Base-by-base conservation (phyloP, 148 eudicot species). In the Dianthus caryophyllus region DNA sequence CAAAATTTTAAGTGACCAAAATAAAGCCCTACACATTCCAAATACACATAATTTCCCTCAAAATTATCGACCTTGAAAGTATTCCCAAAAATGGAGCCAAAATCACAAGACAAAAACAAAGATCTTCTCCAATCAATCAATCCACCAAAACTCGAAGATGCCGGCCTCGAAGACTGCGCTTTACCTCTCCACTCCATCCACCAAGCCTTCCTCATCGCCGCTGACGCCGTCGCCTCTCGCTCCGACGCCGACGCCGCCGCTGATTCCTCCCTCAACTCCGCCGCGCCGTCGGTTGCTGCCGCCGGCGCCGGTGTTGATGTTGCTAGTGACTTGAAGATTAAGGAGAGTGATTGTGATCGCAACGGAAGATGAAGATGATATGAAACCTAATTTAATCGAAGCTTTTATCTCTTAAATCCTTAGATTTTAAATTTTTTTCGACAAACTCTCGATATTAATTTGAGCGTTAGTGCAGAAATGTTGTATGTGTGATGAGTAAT, bases 141-240 rank as follows among this genome's bases (percentile, higher is more conserved):
- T 0, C 95, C 98, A 22, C 98, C 98, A n/a, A 75, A 78, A 1
- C 75, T 83, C 43, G 96, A 89, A 70, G 95, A 93, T 54, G 95
- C 98, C 30, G 96, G 96, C 69, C 90, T 93, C 44, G 96, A 93
- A 71, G 91, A 89, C 79, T 89, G 96, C 58, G 91, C 95, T 0
- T 81, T 89, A 0, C 90, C 98, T 0, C 89, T 89, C 2, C 88
- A 84, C 26, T 81, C 85, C 17, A 87, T 87, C 81, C 80, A 79
- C 9, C 82, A 82, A 66, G 97, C 97, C 47, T 90, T 90, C 64
- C 80, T 81, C 61, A 87, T 81, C 49, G 97, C 96, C 14, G 97
- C 96, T 67, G 1, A 84, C 30, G 85, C 88, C 67, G 88, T 86
- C 47, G 74, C 80, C 47, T 85, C 88, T 24, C 79, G 82, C 38